Evolutionary conservation across 139 green algal species (phyloP).

Genomic region (Chlamydomonas schloesseri): DNA sequence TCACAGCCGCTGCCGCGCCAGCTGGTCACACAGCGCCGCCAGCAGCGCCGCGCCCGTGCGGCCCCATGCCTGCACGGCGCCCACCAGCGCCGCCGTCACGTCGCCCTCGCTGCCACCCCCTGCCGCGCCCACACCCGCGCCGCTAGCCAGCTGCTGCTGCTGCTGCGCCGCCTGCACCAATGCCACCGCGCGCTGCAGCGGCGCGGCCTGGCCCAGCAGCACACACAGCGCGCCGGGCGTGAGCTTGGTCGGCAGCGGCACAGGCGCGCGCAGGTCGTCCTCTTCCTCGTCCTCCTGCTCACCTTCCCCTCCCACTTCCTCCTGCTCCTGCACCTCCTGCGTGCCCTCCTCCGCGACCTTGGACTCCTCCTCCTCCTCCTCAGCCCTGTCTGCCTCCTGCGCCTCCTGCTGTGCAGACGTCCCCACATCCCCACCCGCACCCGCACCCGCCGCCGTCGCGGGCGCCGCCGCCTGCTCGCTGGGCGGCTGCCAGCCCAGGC

Average conservation of each 20-base stretch:
- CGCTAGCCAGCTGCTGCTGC: no score
- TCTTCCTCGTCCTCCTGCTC: neutral
- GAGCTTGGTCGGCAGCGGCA: neutral
- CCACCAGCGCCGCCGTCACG: constrained; percentile 8
- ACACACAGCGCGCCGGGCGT: constrained; percentile 19
- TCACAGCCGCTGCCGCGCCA: constrained; percentile 15
- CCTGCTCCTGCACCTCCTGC: neutral
- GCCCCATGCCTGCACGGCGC: constrained; percentile 22
- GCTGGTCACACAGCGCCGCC: constrained; percentile 26
- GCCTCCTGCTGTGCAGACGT: neutral
- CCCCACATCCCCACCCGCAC: neutral
- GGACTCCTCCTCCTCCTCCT: neutral
- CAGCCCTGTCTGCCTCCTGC: neutral
- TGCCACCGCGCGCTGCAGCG: neutral
- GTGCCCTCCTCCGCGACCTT: neutral
- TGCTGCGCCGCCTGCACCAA: neutral
- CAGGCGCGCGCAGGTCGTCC: neutral
- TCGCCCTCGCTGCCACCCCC: neutral
- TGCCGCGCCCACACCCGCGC: no score
- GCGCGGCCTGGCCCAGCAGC: neutral
- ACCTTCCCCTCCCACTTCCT: neutral
- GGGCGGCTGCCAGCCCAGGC: constrained; percentile 8
- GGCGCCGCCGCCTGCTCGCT: neutral
- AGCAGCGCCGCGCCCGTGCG: constrained; percentile 26
- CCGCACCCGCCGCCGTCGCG: neutral